A percentile compares a stretch with the other conserved stretches of the same genome.
Evolutionary conservation across 2,329 filamentous ascomycete species (phyloP).

Genomic region (Penicillium sp.): DNA sequence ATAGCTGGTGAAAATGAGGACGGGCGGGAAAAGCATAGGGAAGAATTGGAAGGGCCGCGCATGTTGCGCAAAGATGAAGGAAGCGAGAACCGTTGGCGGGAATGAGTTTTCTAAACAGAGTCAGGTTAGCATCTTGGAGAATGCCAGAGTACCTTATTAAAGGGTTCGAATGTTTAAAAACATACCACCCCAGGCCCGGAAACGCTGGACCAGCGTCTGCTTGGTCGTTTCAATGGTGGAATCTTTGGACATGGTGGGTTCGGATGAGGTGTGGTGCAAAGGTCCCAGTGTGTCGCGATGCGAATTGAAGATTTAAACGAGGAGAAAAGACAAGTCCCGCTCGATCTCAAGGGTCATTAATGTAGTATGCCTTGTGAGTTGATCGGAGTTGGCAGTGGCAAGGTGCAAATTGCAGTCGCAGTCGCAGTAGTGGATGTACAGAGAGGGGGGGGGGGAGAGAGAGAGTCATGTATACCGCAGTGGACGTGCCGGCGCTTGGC

Average conservation of each 20-base stretch:
- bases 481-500: slow-evolving; percentile 26
- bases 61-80: slow-evolving; percentile 68
- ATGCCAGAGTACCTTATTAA: background rate
- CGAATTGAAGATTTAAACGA: background rate
- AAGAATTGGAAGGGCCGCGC: slow-evolving; percentile 67
- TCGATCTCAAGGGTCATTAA: too few species aligned
- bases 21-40: slow-evolving; percentile 69
- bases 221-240: slow-evolving; percentile 40
- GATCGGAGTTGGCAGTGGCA: background rate
- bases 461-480: slow-evolving; percentile 5
- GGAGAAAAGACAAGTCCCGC: too few species aligned
- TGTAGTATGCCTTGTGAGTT: background rate
- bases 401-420: too few species aligned
- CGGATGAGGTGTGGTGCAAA: background rate
- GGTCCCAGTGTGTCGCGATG: background rate
- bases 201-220: slow-evolving; percentile 43
- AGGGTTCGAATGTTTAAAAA: background rate
- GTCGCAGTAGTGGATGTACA: background rate
- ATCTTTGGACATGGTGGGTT: slow-evolving; percentile 32
- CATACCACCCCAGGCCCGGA: slow-evolving; percentile 50
- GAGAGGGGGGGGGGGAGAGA: background rate
- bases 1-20: slow-evolving; percentile 69
- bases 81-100: slow-evolving; percentile 67
- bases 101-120: slow-evolving; percentile 62
- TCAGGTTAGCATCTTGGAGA: background rate